Evolutionary conservation across 768 basidiomycete genomes (phyloP).

Genomic region (Exidia glandulosa): DNA sequence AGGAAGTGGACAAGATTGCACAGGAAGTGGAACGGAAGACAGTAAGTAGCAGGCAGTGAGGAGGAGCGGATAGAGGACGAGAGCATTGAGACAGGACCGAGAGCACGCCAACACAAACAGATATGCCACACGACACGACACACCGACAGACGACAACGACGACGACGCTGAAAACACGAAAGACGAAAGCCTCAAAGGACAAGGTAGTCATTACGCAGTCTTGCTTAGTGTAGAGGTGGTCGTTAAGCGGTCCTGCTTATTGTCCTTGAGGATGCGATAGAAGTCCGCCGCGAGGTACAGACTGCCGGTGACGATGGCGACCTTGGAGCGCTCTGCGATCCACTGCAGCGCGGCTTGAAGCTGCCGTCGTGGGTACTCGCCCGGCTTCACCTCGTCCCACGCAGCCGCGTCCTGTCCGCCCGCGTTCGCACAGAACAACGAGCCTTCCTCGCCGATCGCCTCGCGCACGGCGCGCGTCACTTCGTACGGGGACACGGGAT

Average conservation of each 20-base stretch:
- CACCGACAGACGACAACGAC: neutral
- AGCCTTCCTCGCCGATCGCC: slow-evolving; percentile 30
- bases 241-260: neutral
- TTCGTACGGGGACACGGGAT: slow-evolving; percentile 38
- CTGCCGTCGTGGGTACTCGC: slow-evolving; percentile 12
- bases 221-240: no score
- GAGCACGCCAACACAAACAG: neutral
- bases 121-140: neutral
- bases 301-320: slow-evolving; percentile 66
- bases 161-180: neutral
- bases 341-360: slow-evolving; percentile 42
- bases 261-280: slow-evolving; percentile 42
- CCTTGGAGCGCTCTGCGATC: slow-evolving; percentile 15
- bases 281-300: slow-evolving; percentile 91
- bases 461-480: slow-evolving; percentile 31
- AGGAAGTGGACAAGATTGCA: neutral
- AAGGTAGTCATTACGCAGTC: neutral
- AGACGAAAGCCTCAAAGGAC: neutral
- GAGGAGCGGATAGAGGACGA: no score
- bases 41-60: no score
- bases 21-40: neutral
- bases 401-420: slow-evolving; percentile 18
- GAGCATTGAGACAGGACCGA: neutral
- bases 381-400: slow-evolving; percentile 7
- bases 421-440: slow-evolving; percentile 25